Base-by-base conservation (phyloP, 148 eudicot genomes). In the Chenopodium formosanum region DNA sequence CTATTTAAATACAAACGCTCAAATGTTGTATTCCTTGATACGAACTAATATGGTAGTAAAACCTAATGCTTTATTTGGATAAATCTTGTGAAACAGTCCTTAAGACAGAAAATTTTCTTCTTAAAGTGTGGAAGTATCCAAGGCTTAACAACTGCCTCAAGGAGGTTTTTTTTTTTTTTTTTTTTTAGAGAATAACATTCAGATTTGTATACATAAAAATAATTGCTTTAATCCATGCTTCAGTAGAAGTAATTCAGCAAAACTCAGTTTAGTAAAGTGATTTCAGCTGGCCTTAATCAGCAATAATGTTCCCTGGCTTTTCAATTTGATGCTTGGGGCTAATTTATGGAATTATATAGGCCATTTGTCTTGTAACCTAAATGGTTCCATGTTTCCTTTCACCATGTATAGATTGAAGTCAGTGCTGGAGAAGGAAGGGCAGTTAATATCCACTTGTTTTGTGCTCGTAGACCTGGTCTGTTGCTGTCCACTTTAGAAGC, bases 401-500 rank as follows among this genome's bases (percentile, higher is more conserved):
- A 47, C 50, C 69, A 10, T 48, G 23, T 77, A 66, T 78, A 92
- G 95, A 86, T 92, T 52, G 93, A 92, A 80, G 95, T 92, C 14
- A 86, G 87, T 80, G 82, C 84, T 50, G 89, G 91, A 80, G 95
- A 92, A 86, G 95, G 92, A 78, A 88, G 93, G 74, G 95, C 91
- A 48, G 90, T 92, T 72, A 92, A 92, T 86, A 92, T 92, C 73
- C 95, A 90, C 86, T 90, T 92, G 93, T 88, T 92, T 70, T 92
- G 95, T 84, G 88, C 90, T 47, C 89, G 95, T 79, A 90, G 93
- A 78, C 93, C 93, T 17, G 95, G 95, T 70, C 83, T 92, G 37
- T 84, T 92, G 86, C 90, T 90, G 48, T 92, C 95, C 25, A 82
- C 89, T 16, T 77, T 92, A 85, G 87, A 87, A 82, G 91, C 95